Base-by-base conservation (phyloP, 2,329 filamentous ascomycete genomes). In the Nannizziopsis barbatae region DNA sequence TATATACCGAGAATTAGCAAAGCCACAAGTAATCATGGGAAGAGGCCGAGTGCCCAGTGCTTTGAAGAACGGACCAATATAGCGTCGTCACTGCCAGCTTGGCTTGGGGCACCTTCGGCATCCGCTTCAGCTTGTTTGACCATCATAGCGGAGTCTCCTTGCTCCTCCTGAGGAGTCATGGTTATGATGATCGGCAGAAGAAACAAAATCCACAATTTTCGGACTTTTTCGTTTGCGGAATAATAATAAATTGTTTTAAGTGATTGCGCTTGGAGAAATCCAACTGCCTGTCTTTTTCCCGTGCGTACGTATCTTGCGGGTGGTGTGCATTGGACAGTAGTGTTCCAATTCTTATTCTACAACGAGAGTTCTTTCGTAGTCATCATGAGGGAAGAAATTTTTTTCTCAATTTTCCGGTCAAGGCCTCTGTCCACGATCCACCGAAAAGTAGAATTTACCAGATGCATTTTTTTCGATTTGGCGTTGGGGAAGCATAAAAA, bases 41-140 rank as follows among this genome's bases (percentile, higher is more conserved):
- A 33, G 31, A 49, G 18, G 27, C 41, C 30, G 20, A 33, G 36
- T 43, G 39, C 7, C 17, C n/a, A 37, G 10, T 36, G 11, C 33
- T 18, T 11, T n/a, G n/a, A n/a, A n/a, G 10, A 36, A 61, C 62
- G 52, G 51, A 66, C 65, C 59, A 67, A 43, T 35, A 67, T 52
- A 31, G 62, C 63, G 18, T 62, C 64, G 60, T 67, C 65, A 2
- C 44, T 39, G 9, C 44, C 47, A 39, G 42, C 40, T 15, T 53
- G 48, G 39, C 40, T 50, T 20, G 36, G 31, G 15, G 30, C 40
- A 31, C n/a, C 30, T 27, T 49, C 46, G 38, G 31, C 18, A n/a
- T 49, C 42, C 11, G 35, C 17, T 22, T 47, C 44, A 14, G 22
- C 22, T 27, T 27, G 22, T 27, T 27, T 27, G 22, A 14, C 44